These are phyloP conservation scores for Glycine tomentella DNA, from an alignment of 306 rosid genomes.

Conservation along the genomic window DNA sequence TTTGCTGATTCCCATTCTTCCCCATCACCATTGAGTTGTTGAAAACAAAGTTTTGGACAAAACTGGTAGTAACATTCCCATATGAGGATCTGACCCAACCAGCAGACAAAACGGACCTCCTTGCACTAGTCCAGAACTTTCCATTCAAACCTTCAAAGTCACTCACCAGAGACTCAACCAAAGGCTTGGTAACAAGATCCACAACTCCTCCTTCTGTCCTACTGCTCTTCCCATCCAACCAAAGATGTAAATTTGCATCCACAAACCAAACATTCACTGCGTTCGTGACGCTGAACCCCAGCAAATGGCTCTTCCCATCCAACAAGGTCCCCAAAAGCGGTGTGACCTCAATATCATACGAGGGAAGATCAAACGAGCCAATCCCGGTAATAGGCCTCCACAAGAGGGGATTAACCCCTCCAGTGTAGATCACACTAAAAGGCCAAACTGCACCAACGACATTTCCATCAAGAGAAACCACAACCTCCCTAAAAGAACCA, in stretches of 20 bases:
- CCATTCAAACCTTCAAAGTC: constrained; percentile 76
- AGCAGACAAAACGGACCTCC: constrained; percentile 60
- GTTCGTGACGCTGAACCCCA: constrained; percentile 80
- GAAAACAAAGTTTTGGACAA: constrained; percentile 62
- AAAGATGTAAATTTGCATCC: constrained; percentile 88
- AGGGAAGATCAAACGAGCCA: constrained; percentile 87
- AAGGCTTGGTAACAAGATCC: constrained; percentile 55
- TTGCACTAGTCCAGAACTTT: constrained; percentile 61
- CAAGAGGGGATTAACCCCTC: constrained; percentile 86
- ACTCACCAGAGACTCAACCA: constrained; percentile 51
- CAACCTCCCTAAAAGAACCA: constrained; percentile 93
- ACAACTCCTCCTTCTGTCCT: constrained; percentile 67
- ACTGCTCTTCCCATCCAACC: constrained; percentile 73
- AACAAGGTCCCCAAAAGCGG: constrained; percentile 73
- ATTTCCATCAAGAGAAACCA: constrained; percentile 67
- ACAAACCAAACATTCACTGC: constrained; percentile 90
- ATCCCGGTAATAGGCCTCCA: constrained; percentile 95
- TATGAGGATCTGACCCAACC: constrained; percentile 85
- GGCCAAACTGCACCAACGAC: constrained; percentile 87
- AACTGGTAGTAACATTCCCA: constrained; percentile 72
- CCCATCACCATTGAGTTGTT: constrained; percentile 62
- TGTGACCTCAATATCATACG: constrained; percentile 88
- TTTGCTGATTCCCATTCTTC: constrained; percentile 62
- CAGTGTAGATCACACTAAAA: constrained; percentile 86
- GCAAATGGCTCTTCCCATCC: constrained; percentile 69